These are phyloP conservation scores for Clonostachys sp. DNA, from an alignment of 2,329 filamentous ascomycete species.

Conservation along the genomic window DNA sequence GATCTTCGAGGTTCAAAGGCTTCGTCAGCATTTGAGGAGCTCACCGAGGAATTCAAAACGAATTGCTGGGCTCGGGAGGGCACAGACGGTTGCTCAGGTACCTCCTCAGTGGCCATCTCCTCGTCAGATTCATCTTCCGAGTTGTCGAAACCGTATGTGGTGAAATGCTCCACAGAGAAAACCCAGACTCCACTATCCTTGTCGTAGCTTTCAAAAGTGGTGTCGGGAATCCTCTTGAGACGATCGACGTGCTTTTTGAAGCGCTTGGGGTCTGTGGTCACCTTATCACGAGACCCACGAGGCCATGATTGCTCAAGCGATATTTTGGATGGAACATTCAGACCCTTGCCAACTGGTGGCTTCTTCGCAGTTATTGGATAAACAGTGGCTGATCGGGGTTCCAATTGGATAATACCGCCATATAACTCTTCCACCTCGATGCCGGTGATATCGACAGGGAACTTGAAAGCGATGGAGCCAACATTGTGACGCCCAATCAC, in stretches of 20 bases:
- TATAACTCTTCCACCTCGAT: conserved; percentile 78
- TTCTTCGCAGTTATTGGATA: conserved; percentile 76
- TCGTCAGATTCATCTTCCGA: conserved; percentile 67
- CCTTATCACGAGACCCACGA: conserved; percentile 54
- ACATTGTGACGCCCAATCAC: conserved; percentile 78
- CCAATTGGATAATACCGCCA: conserved; percentile 70
- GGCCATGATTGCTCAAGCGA: conserved; percentile 93
- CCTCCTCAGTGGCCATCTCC: conserved; percentile 24
- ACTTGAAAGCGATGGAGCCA: conserved; percentile 77
- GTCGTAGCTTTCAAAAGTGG: conserved; percentile 78
- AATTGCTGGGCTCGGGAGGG: conserved; percentile 19
- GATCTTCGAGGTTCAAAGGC: conserved; percentile 51
- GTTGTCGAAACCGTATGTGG: conserved; percentile 85
- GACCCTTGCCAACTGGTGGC: conserved; percentile 76
- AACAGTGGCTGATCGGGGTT: conserved; percentile 78
- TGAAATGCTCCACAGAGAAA: conserved; percentile 94
- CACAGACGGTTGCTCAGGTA: conserved; percentile 13
- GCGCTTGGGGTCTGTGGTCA: conserved; percentile 49
- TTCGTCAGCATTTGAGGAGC: conserved; percentile 42
- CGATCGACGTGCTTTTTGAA: conserved; percentile 80
- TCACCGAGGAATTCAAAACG: conserved; percentile 9
- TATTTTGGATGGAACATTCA: conserved; percentile 88
- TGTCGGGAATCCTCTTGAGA: conserved; percentile 74
- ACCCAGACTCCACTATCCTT: conserved; percentile 78
- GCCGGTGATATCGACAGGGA: conserved; percentile 75